phyloP scores from a whole-genome alignment of 148 eudicot species.

The Nyssa sinensis region DNA sequence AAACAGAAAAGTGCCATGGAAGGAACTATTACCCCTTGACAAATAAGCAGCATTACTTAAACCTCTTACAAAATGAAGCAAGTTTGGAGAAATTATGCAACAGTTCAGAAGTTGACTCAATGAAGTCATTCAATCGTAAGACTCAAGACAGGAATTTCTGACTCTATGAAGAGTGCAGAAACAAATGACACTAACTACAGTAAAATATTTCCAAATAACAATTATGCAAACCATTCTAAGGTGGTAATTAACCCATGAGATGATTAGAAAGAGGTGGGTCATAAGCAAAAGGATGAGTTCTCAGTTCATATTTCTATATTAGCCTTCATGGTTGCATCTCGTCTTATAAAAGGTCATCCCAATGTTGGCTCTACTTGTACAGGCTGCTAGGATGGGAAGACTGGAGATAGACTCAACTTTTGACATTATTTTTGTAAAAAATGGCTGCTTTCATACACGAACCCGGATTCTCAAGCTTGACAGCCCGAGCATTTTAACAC shows the following conservation, averaged over 20 bases:
- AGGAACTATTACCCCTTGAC: neutral
- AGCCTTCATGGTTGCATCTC: neutral
- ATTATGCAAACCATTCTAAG: neutral
- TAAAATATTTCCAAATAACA: neutral
- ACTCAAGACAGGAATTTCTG: neutral
- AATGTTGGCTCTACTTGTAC: too few species aligned
- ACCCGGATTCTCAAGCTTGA: too few species aligned
- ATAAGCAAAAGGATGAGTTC: neutral
- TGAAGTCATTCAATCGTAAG: neutral
- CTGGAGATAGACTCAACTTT: too few species aligned
- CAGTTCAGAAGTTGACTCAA: neutral
- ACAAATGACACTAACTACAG: neutral
- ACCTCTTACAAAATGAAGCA: neutral
- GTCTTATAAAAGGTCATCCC: too few species aligned
- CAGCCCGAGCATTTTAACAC: too few species aligned
- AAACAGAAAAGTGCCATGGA: too few species aligned
- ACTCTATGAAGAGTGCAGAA: neutral
- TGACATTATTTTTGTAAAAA: too few species aligned
- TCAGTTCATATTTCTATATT: neutral
- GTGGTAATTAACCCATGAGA: too few species aligned
- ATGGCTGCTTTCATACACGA: too few species aligned
- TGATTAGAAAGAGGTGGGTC: neutral
- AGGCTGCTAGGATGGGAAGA: too few species aligned
- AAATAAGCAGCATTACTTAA: neutral
- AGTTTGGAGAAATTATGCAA: constrained; percentile 1